Percentiles rank a stretch among this genome's conserved stretches.
Evolutionary conservation across 202 grass and related monocot species (phyloP).

Genomic region (Zoysia matrella): DNA sequence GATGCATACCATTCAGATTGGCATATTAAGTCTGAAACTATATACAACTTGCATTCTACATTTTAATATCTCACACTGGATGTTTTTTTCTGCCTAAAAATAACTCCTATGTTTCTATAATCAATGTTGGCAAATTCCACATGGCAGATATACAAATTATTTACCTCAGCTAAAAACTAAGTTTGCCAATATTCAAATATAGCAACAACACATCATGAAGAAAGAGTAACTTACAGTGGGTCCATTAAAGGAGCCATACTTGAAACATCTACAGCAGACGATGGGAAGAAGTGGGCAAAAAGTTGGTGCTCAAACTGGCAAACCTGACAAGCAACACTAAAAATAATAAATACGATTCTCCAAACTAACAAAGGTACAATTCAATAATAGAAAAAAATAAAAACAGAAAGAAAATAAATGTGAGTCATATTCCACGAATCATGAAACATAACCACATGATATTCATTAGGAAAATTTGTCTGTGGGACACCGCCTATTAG

Average conservation of each 20-base stretch:
- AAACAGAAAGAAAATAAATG: not conserved
- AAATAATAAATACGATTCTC: constrained; percentile 46
- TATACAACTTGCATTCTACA: not conserved
- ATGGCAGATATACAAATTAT: constrained; percentile 22
- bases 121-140: constrained; percentile 5
- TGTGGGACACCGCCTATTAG: too few relatives aligned
- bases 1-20: not conserved
- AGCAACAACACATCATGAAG: constrained; percentile 8
- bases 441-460: constrained; percentile 17
- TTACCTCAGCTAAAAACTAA: constrained; percentile 24
- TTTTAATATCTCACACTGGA: not conserved
- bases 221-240: constrained; percentile 77
- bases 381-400: not conserved
- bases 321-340: constrained; percentile 63
- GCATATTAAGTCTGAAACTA: not conserved
- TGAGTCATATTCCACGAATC: not conserved
- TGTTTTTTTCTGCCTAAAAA: constrained; percentile 7
- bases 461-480: not conserved
- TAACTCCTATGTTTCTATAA: constrained; percentile 18
- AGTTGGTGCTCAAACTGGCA: constrained; percentile 99
- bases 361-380: not conserved
- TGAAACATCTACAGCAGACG: constrained; percentile 82
- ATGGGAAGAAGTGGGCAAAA: constrained; percentile 96
- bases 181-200: constrained; percentile 25
- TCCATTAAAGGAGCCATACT: constrained; percentile 91